Evolutionary conservation across 805 yeast genomes (phyloP).

Genomic region (Ogataea minuta): DNA sequence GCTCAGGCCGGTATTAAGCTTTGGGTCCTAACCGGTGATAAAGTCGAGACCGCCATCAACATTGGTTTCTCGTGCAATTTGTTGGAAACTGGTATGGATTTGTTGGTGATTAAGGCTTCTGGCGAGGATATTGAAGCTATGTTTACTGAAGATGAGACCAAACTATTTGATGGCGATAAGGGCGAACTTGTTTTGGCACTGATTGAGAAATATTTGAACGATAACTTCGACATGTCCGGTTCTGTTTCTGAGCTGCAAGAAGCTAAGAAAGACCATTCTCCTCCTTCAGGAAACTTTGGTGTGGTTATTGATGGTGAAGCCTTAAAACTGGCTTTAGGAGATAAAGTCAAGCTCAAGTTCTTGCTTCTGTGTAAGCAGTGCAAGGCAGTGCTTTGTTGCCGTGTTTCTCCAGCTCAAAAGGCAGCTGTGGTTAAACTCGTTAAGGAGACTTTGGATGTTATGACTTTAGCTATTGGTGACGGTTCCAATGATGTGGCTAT

Average conservation of each 20-base stretch:
- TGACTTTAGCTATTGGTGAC: conserved; percentile 87
- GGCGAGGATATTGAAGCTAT: conserved; percentile 52
- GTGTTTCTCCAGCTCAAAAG: conserved; percentile 86
- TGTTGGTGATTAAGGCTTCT: conserved; percentile 59
- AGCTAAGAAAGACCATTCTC: conserved; percentile 59
- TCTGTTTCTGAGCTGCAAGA: conserved; percentile 52
- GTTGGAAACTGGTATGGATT: conserved; percentile 72
- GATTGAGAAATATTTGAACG: conserved; percentile 50
- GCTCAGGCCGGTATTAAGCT: conserved; percentile 77
- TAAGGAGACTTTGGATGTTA: conserved; percentile 69
- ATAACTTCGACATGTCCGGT: conserved; percentile 59
- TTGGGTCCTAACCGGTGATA: conserved; percentile 88
- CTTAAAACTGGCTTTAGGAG: conserved; percentile 48
- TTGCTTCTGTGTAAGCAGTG: conserved; percentile 75
- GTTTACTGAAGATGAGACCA: conserved; percentile 34
- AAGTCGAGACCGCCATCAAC: conserved; percentile 85
- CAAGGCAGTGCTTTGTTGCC: conserved; percentile 77
- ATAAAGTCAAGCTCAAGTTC: conserved; percentile 50
- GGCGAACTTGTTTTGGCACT: conserved; percentile 43
- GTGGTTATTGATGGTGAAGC: conserved; percentile 83
- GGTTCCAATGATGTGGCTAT: conserved; percentile 89
- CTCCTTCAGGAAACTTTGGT: conserved; percentile 67
- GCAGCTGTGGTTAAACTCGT: conserved; percentile 81
- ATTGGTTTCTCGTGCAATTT: conserved; percentile 84
- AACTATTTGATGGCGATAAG: conserved; percentile 19